Conservation (phyloP, 2,329 filamentous ascomycete species). For the Ophiocordyceps camponoti-floridani region DNA sequence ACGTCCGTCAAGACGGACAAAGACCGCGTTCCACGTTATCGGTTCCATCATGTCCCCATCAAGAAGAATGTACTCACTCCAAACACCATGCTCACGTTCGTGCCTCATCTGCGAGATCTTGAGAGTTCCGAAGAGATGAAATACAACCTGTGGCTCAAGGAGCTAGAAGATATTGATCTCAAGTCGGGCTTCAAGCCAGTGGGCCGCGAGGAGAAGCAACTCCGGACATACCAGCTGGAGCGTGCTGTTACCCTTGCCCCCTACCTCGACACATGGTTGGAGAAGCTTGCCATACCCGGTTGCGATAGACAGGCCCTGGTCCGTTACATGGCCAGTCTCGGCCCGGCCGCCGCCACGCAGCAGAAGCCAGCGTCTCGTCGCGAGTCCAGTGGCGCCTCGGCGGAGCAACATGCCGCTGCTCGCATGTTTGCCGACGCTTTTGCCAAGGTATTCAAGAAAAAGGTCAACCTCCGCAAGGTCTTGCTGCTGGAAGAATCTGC, state of each 20-base stretch:
- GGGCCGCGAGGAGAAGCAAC: slow-evolving; percentile 30
- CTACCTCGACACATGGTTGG: slow-evolving; percentile 36
- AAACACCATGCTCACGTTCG: slow-evolving; percentile 41
- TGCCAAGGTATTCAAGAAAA: slow-evolving; percentile 30
- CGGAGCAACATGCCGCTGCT: slow-evolving; percentile 21
- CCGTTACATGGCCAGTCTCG: slow-evolving; percentile 31
- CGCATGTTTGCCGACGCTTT: slow-evolving; percentile 38
- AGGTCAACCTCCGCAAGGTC: slow-evolving; percentile 31
- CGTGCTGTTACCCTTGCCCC: slow-evolving; percentile 30
- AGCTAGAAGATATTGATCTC: slow-evolving; percentile 37
- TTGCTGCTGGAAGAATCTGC: slow-evolving; percentile 33
- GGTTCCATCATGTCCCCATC: slow-evolving; percentile 42
- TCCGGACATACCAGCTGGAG: slow-evolving; percentile 30
- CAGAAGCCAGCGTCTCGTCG: slow-evolving; percentile 33
- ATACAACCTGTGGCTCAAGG: slow-evolving; percentile 37
- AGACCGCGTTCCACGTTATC: slow-evolving; percentile 36
- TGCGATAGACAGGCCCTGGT: slow-evolving; percentile 35
- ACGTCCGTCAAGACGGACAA: slow-evolving; percentile 30
- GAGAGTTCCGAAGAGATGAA: slow-evolving; percentile 36
- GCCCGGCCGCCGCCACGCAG: slow-evolving; percentile 31
- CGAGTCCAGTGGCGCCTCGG: slow-evolving; percentile 20
- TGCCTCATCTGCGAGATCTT: slow-evolving; percentile 39
- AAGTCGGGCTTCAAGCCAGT: slow-evolving; percentile 38
- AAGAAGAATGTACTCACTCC: slow-evolving; percentile 40
- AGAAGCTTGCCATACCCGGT: slow-evolving; percentile 27